Percentiles rank a stretch among this genome's conserved stretches.
Conservation (phyloP, 305 asterid genomes). For the Ilex paraguariensis region DNA sequence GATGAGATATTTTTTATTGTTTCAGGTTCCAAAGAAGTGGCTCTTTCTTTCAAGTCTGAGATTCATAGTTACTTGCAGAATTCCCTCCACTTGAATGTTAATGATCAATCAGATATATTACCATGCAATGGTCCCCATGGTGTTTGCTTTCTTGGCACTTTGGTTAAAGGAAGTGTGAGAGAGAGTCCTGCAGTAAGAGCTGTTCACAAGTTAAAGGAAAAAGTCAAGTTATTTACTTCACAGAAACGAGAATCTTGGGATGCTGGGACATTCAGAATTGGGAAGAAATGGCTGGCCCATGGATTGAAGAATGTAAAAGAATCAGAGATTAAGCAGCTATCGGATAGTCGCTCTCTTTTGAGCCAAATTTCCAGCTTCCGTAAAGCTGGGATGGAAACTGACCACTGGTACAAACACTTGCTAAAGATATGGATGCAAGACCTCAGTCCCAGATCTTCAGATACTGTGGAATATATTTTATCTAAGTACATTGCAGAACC, state of each 20-base stretch:
- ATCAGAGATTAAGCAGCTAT: constrained; percentile 77
- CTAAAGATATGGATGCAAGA: constrained; percentile 82
- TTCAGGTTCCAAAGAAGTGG: constrained; percentile 70
- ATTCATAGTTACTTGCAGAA: constrained; percentile 47
- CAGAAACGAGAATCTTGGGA: constrained; percentile 85
- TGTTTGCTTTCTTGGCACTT: constrained; percentile 63
- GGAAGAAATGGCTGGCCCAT: constrained; percentile 82
- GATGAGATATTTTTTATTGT: constrained; percentile 77
- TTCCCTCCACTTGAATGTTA: constrained; percentile 53
- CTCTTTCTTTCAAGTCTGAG: constrained; percentile 58
- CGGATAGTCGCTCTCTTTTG: constrained; percentile 49
- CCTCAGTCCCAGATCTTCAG: constrained; percentile 32
- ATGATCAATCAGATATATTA: constrained; percentile 36
- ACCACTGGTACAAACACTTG: constrained; percentile 80
- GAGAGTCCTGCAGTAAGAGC: constrained; percentile 66
- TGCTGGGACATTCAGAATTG: constrained; percentile 57
- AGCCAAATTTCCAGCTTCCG: constrained; percentile 54
- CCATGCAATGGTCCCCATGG: constrained; percentile 48
- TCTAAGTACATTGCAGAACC: constrained; percentile 67
- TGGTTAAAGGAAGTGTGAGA: constrained; percentile 47
- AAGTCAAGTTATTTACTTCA: constrained; percentile 55
- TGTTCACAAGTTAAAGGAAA: constrained; percentile 85
- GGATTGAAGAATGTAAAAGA: constrained; percentile 93
- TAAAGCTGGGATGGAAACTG: constrained; percentile 85
- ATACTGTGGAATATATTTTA: constrained; percentile 46